These are phyloP conservation scores for Diaporthe citrichinensis DNA, from an alignment of 2,329 filamentous ascomycete species.

Conservation along the genomic window DNA sequence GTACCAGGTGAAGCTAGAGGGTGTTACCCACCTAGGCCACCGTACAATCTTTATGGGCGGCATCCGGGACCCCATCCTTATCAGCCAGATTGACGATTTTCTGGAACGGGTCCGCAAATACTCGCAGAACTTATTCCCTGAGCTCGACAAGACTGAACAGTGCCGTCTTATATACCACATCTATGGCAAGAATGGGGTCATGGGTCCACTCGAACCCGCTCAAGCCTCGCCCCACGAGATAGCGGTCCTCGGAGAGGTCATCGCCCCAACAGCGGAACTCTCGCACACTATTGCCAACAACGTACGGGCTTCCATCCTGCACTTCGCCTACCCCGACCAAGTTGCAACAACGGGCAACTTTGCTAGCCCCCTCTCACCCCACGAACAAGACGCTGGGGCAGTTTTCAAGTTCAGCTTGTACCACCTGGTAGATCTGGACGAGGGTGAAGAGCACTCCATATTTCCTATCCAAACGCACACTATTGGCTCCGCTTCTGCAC, in stretches of 20 bases:
- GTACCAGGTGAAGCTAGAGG: constrained; percentile 6
- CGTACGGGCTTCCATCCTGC: constrained; percentile 9
- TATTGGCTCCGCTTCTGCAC: not conserved
- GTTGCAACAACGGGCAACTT: constrained; percentile 11
- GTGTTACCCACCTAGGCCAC: not conserved
- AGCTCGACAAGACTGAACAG: not conserved
- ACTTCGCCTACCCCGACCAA: constrained; percentile 1
- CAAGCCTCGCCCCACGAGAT: not conserved
- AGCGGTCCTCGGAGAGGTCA: constrained; percentile 4
- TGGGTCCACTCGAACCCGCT: not conserved
- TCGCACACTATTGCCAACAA: constrained; percentile 12
- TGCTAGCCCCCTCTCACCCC: not conserved
- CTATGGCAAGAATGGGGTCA: not conserved
- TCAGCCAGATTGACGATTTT: not conserved
- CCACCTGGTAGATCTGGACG: constrained; percentile 3
- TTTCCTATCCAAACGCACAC: not conserved
- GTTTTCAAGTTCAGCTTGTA: constrained; percentile 18
- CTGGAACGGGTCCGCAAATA: not conserved
- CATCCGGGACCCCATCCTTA: constrained; percentile 2
- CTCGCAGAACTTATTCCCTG: not conserved
- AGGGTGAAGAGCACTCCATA: not conserved
- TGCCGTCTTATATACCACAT: not conserved
- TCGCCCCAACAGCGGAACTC: constrained; percentile 3
- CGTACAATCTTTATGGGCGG: constrained; percentile 8
- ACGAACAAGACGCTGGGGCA: constrained; percentile 9